Evolutionary conservation across 768 basidiomycete species (phyloP), one percentile per base, ranked within the genome.

Genomic region (Tylopilus subfusipes): DNA sequence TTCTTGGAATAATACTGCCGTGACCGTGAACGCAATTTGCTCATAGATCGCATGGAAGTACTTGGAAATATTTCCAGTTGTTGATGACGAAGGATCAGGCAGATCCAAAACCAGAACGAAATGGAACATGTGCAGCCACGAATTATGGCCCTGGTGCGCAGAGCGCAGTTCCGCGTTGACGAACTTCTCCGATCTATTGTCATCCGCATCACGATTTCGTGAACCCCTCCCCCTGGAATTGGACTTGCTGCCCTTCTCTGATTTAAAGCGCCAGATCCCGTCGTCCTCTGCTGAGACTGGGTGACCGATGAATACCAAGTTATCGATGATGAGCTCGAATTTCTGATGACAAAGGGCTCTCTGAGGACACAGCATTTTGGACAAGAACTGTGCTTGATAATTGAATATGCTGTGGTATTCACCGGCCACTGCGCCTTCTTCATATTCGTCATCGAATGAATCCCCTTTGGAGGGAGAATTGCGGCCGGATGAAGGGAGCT

Each of bases 301-400:
- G 68, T 98, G 95, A 0, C 97, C 97, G 42, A 98, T 79, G 68
- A 98, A 98, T 6, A 85, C 90, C 24, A 98, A 78, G 62, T 94
- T 87, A 66, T 98, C 94, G 24, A 97, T 87, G 38, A 91, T 72
- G 29, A 99, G 81, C 68, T 96, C 93, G 66, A 97, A 98, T 64
- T 92, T 92, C 69, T 93, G 90, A 70, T 99, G 93, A 63, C 93
- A 97, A 69, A 94, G 83, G 14, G 84, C 78, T 29, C 76, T 73
- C 42, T 84, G 79, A 1, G 96, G 94, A 55, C 88, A 89, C 3
- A 98, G 77, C 59, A 96, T 74, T 42, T 80, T 80, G 24, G 91
- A 90, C 29, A 98, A 77, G 64, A 93, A 90, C 55, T 89, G 86
- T 7, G 87, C 75, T 4, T 87, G 81, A 69, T 90, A 95, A 3